phyloP scores from a whole-genome alignment of 768 basidiomycete species.

The Lyophyllum atratum region DNA sequence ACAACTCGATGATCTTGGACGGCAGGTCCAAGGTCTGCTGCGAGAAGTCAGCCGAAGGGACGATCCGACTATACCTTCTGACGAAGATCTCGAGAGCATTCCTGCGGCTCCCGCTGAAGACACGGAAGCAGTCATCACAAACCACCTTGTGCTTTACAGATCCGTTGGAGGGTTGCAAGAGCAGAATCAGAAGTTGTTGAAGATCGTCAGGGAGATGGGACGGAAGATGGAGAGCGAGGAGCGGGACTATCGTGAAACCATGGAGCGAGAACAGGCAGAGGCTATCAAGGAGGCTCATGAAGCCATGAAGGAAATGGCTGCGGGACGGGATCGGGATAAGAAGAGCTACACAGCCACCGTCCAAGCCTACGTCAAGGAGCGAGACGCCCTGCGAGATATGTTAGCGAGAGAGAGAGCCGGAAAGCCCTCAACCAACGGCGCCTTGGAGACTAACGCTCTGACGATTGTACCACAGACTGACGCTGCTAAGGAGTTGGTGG shows the following conservation, averaged over 20 bases:
- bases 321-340: constrained; percentile 79
- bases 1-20: constrained; percentile 80
- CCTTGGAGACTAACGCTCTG: constrained; percentile 18
- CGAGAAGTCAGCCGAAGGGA: constrained; percentile 81
- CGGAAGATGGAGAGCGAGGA: constrained; percentile 86
- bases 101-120: constrained; percentile 47
- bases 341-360: constrained; percentile 68
- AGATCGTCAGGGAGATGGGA: constrained; percentile 81
- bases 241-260: constrained; percentile 65
- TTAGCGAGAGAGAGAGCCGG: constrained; percentile 53
- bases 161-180: constrained; percentile 81
- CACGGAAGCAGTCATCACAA: constrained; percentile 82
- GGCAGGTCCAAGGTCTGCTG: constrained; percentile 79
- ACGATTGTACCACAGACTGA: constrained; percentile 29
- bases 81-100: constrained; percentile 56
- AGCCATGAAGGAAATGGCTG: constrained; percentile 76
- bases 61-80: constrained; percentile 78
- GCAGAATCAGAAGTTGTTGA: constrained; percentile 88
- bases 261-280: constrained; percentile 75
- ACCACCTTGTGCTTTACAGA: constrained; percentile 85
- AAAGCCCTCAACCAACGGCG: constrained; percentile 18
- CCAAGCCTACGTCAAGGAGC: constrained; percentile 83
- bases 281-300: constrained; percentile 89
- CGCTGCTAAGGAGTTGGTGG: constrained; percentile 60
- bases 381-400: constrained; percentile 82